Evolutionary conservation across 345 rosid genomes (phyloP).

Genomic region (Carallia pectinifolia): DNA sequence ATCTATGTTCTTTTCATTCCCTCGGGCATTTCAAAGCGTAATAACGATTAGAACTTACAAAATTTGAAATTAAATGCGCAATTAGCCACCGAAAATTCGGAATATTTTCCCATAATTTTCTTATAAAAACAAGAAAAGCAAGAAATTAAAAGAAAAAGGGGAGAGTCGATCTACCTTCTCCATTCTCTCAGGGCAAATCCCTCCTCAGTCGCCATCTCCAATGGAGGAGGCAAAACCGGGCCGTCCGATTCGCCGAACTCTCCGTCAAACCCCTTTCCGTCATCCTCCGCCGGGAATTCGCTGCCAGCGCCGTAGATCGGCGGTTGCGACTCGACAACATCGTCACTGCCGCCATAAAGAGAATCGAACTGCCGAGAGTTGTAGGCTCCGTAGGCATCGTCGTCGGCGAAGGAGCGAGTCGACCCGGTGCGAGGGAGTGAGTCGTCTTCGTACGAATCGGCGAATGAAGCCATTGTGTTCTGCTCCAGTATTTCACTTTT

Average conservation of each 20-base stretch:
- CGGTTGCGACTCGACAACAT: slow-evolving; percentile 32
- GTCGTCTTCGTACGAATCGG: no score
- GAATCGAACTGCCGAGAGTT: slow-evolving; percentile 25
- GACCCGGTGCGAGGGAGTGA: no score
- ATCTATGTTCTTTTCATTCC: background rate
- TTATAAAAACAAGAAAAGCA: slow-evolving; percentile 6
- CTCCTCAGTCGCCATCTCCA: slow-evolving; percentile 57
- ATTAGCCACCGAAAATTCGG: background rate
- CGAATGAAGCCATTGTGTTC: no score
- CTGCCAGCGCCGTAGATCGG: slow-evolving; percentile 24
- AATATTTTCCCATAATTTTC: background rate
- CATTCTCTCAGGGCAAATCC: slow-evolving; percentile 69
- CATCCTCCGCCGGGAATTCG: slow-evolving; percentile 22
- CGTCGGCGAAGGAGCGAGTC: no score
- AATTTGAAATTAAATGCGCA: no score
- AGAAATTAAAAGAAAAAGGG: background rate
- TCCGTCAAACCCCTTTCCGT: slow-evolving; percentile 37
- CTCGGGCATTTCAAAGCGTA: no score
- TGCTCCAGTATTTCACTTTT: no score
- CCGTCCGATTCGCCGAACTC: slow-evolving; percentile 48
- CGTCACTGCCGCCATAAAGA: slow-evolving; percentile 26
- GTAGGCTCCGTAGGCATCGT: slow-evolving; percentile 18
- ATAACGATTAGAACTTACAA: no score
- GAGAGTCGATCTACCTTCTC: slow-evolving; percentile 61
- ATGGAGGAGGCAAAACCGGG: slow-evolving; percentile 54